Evolutionary conservation across 495 filamentous ascomycete genomes (phyloP).

Genomic region (Penicillium roqueforti): DNA sequence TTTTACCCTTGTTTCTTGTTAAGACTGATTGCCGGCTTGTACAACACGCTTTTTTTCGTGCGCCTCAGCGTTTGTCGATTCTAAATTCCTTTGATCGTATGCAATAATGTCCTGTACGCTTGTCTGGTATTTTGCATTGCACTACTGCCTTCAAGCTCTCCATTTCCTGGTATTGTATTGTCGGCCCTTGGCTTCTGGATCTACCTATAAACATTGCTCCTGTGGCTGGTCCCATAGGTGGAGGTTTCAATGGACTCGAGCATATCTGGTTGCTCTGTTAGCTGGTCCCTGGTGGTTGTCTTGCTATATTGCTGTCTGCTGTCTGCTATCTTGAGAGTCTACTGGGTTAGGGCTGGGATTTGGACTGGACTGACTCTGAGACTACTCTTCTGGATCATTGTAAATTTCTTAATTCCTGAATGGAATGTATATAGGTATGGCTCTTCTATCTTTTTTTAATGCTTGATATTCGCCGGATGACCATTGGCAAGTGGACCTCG

Average conservation of each 20-base stretch:
- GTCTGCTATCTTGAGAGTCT: background rate
- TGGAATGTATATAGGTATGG: background rate
- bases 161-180: constrained; percentile 7
- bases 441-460: background rate
- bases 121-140: constrained; percentile 14
- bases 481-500: too few relatives aligned
- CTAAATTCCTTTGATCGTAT: constrained; percentile 10
- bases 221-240: constrained; percentile 2
- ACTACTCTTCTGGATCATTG: background rate
- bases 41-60: constrained; percentile 27
- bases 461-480: too few relatives aligned
- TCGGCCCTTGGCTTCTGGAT: constrained; percentile 6
- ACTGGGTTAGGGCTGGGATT: background rate
- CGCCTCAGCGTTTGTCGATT: constrained; percentile 23
- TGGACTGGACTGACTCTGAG: background rate
- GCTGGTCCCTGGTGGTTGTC: background rate
- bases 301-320: background rate
- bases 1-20: constrained; percentile 21
- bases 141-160: constrained; percentile 8
- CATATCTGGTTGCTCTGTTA: background rate
- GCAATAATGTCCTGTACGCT: constrained; percentile 10
- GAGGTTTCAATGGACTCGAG: background rate
- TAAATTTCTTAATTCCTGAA: background rate
- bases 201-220: background rate
- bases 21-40: constrained; percentile 23